Conservation (phyloP, 2,329 filamentous ascomycete genomes). For the Venturia aucupariae region DNA sequence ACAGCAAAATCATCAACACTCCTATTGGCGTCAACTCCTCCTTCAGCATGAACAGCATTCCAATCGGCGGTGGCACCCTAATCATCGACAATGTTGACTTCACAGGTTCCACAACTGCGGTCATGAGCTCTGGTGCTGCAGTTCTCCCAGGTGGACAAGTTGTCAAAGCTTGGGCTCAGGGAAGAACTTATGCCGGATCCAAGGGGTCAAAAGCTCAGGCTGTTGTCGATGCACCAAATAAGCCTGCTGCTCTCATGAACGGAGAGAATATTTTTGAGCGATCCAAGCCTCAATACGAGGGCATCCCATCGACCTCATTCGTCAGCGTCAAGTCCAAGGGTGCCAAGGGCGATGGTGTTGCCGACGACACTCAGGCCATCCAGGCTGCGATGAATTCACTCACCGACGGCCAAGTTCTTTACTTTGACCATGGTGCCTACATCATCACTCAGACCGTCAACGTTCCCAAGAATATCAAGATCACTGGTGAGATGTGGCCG, state of each 20-base stretch:
- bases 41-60: constrained; percentile 59
- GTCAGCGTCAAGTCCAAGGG: constrained; percentile 74
- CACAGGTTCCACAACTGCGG: constrained; percentile 55
- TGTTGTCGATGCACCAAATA: constrained; percentile 41
- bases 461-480: constrained; percentile 56
- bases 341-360: constrained; percentile 76
- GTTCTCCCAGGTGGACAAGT: constrained; percentile 62
- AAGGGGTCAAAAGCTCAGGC: constrained; percentile 50
- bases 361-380: constrained; percentile 80
- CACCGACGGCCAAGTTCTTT: constrained; percentile 51
- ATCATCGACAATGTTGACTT: constrained; percentile 89
- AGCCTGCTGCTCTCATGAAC: constrained; percentile 59
- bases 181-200: constrained; percentile 56
- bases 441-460: constrained; percentile 51
- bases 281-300: constrained; percentile 81
- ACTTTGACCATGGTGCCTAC: constrained; percentile 57
- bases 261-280: constrained; percentile 65
- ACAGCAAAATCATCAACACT: constrained; percentile 70
- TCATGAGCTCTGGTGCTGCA: constrained; percentile 50
- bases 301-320: constrained; percentile 57
- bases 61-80: constrained; percentile 67
- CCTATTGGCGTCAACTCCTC: constrained; percentile 67
- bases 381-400: constrained; percentile 66
- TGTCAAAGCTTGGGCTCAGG: constrained; percentile 69
- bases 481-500: constrained; percentile 87